Evolutionary conservation across 768 basidiomycete species (phyloP).

Genomic region (Mycena galopus): DNA sequence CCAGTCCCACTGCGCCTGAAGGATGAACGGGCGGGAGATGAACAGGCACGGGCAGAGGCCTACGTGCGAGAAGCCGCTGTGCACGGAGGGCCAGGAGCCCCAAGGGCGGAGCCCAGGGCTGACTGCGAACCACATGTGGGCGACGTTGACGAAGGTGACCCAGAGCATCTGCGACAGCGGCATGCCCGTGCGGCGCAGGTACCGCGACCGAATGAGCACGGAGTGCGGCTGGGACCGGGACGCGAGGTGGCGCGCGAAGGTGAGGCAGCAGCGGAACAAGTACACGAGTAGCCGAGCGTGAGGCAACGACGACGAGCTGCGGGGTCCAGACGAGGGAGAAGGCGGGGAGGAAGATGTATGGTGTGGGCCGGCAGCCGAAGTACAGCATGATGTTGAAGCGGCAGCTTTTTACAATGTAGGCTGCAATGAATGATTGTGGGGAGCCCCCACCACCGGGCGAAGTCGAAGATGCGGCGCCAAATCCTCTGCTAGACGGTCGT

Average conservation of each 20-base stretch:
- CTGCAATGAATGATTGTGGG: constrained; percentile 61
- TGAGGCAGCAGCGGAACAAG: too few relatives aligned
- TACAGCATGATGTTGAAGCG: constrained; percentile 64
- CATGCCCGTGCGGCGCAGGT: constrained; percentile 41
- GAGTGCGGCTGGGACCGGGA: background rate
- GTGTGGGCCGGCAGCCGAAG: constrained; percentile 61
- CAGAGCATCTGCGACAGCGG: constrained; percentile 43
- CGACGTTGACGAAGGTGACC: constrained; percentile 39
- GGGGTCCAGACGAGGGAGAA: constrained; percentile 56
- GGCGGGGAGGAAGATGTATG: too few relatives aligned
- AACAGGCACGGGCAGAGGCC: constrained; percentile 52
- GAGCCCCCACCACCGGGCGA: constrained; percentile 52
- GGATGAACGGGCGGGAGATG: constrained; percentile 55
- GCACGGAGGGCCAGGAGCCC: constrained; percentile 52
- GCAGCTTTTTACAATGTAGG: constrained; percentile 63
- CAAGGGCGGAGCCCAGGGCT: too few relatives aligned
- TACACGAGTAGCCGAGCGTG: constrained; percentile 55
- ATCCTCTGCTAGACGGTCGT: constrained; percentile 38
- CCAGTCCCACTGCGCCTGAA: constrained; percentile 46
- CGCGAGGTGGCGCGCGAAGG: constrained; percentile 53
- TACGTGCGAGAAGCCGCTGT: constrained; percentile 49
- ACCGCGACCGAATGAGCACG: constrained; percentile 31
- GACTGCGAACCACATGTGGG: constrained; percentile 35
- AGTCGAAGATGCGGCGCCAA: constrained; percentile 47
- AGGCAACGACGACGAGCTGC: constrained; percentile 46